Evolutionary conservation across 2,329 filamentous ascomycete genomes (phyloP).

Genomic region (Zymoseptoria ardabiliae): DNA sequence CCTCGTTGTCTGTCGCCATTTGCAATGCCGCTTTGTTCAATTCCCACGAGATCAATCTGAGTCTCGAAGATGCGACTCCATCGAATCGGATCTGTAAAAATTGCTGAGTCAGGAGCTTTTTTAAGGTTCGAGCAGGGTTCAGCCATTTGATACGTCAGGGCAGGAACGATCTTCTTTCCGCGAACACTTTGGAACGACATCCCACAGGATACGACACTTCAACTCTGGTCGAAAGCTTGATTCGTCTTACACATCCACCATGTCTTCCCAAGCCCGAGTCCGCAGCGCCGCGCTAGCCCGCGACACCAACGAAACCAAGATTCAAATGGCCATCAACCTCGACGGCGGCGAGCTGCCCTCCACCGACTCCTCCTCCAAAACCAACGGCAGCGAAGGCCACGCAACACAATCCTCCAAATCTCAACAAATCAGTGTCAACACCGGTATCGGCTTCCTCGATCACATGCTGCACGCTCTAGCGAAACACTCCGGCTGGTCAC

Average conservation of each 20-base stretch:
- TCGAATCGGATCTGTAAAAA: conserved; percentile 1
- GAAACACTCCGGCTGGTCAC: conserved; percentile 91
- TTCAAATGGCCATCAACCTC: conserved; percentile 84
- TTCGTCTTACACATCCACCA: conserved; percentile 4
- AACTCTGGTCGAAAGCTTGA: background rate
- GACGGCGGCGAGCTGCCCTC: conserved; percentile 65
- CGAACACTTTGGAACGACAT: background rate
- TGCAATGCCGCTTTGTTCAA: background rate
- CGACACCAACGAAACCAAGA: conserved; percentile 97
- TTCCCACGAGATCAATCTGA: background rate
- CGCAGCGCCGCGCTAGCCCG: conserved; percentile 75
- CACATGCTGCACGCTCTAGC: conserved; percentile 97
- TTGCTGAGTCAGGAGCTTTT: conserved; percentile 6
- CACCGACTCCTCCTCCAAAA: conserved; percentile 48
- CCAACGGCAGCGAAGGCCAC: conserved; percentile 52
- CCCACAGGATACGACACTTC: background rate
- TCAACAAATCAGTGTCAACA: conserved; percentile 81
- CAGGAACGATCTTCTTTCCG: background rate
- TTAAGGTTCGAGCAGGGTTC: conserved; percentile 8
- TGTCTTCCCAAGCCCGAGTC: conserved; percentile 26
- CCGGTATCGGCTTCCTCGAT: conserved; percentile 94
- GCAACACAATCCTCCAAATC: conserved; percentile 77
- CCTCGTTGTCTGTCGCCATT: conserved; percentile 20
- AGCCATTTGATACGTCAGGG: background rate
- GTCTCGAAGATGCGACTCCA: background rate